phyloP scores from a whole-genome alignment of 2,329 filamentous ascomycete genomes.

The Coniochaeta ligniaria region DNA sequence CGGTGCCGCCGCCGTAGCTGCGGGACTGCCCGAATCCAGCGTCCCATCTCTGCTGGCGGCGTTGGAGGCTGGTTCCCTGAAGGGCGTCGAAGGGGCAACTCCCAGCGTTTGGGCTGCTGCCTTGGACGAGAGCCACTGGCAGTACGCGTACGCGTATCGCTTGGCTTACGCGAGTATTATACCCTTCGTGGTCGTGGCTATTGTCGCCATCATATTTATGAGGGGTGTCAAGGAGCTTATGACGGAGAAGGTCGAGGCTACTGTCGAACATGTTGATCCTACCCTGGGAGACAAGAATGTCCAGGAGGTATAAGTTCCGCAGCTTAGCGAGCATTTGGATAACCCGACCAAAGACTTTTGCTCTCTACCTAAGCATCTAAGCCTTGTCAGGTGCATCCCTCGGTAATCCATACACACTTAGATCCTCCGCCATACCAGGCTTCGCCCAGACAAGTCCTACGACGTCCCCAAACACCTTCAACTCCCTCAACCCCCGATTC shows the following conservation, averaged over 20 bases:
- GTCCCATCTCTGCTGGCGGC: constrained; percentile 30
- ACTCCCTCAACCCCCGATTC: too few species aligned
- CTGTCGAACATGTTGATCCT: constrained; percentile 30
- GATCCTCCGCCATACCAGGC: too few species aligned
- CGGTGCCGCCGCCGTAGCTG: constrained; percentile 28
- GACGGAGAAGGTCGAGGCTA: constrained; percentile 47
- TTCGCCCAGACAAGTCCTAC: too few species aligned
- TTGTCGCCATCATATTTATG: constrained; percentile 33
- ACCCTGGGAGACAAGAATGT: not conserved
- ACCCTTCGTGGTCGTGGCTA: constrained; percentile 42
- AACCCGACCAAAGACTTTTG: too few species aligned
- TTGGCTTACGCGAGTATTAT: constrained; percentile 43
- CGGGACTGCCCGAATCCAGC: constrained; percentile 31
- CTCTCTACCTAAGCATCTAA: too few species aligned
- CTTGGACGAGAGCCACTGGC: constrained; percentile 29
- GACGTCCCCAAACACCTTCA: too few species aligned
- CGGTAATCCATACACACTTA: too few species aligned
- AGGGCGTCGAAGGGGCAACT: constrained; percentile 28
- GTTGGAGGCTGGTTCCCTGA: constrained; percentile 24
- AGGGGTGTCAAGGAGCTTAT: constrained; percentile 42
- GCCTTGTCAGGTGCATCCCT: too few species aligned
- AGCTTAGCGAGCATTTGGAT: not conserved
- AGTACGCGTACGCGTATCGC: constrained; percentile 40
- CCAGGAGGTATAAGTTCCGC: not conserved
- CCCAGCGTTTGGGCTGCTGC: constrained; percentile 28